phyloP scores from a whole-genome alignment of 2,329 filamentous ascomycete genomes.

The Verticillium longisporum region DNA sequence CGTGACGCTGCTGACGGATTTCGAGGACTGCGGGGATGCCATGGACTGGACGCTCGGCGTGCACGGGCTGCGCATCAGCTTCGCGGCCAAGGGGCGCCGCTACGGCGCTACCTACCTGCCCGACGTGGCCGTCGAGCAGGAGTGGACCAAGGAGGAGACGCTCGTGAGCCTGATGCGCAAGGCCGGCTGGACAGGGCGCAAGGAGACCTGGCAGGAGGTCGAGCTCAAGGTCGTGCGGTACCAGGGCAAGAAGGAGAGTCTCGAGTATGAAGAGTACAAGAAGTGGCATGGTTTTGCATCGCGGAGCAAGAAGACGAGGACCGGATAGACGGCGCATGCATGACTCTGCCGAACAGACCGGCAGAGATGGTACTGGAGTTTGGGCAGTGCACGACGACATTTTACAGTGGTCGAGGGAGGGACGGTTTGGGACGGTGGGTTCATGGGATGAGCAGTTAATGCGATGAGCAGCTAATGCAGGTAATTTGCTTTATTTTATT shows the following conservation, averaged over 20 bases:
- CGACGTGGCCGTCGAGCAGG: conserved; percentile 85
- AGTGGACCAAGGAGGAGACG: conserved; percentile 91
- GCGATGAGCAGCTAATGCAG: no score
- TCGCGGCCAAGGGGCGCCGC: conserved; percentile 64
- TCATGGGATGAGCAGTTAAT: no score
- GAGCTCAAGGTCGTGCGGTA: conserved; percentile 77
- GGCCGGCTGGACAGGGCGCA: conserved; percentile 83
- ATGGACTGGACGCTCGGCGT: conserved; percentile 82
- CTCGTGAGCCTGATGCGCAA: conserved; percentile 87
- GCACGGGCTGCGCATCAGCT: conserved; percentile 83
- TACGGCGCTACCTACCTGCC: conserved; percentile 89
- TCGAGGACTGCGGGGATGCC: conserved; percentile 65
- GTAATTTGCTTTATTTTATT: no score
- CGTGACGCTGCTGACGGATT: conserved; percentile 80
- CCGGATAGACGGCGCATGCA: not conserved
- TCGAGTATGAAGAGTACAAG: conserved; percentile 69
- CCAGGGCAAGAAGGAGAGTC: conserved; percentile 70
- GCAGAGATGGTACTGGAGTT: not conserved
- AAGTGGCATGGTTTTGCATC: conserved; percentile 59
- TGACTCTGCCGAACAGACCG: not conserved
- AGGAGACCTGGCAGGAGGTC: conserved; percentile 72
- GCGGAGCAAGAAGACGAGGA: not conserved
- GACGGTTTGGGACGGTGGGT: no score
- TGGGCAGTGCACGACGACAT: not conserved
- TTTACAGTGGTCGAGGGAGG: no score